These are phyloP conservation scores for Candolleomyces aberdarensis DNA, from an alignment of 768 basidiomycete species.

Conservation along the genomic window DNA sequence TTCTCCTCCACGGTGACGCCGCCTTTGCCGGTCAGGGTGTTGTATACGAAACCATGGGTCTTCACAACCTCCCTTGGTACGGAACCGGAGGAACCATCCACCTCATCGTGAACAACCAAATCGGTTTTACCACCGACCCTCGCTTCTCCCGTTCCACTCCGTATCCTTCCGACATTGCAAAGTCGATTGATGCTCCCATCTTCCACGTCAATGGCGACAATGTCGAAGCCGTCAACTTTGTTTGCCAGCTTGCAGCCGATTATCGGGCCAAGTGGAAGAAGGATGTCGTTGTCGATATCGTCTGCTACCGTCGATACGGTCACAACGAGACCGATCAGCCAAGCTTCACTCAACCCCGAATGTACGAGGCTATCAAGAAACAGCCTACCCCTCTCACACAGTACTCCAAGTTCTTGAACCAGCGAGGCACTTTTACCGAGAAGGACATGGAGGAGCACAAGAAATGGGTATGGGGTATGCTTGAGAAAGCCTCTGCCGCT, in stretches of 20 bases:
- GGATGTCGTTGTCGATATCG: slow-evolving; percentile 97
- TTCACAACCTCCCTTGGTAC: slow-evolving; percentile 92
- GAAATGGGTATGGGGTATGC: slow-evolving; percentile 99
- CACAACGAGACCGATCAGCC: slow-evolving; percentile 99
- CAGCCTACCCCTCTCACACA: slow-evolving; percentile 90
- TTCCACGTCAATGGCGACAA: slow-evolving; percentile 99
- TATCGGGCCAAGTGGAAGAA: slow-evolving; percentile 98
- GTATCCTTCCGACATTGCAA: slow-evolving; percentile 97
- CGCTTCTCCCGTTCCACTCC: slow-evolving; percentile 97
- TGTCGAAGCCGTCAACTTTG: slow-evolving; percentile 96
- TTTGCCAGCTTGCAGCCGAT: slow-evolving; percentile 96
- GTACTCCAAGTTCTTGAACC: slow-evolving; percentile 88
- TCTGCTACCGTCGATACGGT: slow-evolving; percentile 98
- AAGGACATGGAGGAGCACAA: slow-evolving; percentile 98
- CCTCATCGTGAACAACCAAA: slow-evolving; percentile 98
- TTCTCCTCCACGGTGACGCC: slow-evolving; percentile 95
- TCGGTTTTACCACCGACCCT: slow-evolving; percentile 98
- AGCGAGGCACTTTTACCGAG: slow-evolving; percentile 91
- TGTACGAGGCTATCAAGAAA: slow-evolving; percentile 96
- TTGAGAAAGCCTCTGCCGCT: slow-evolving; percentile 92
- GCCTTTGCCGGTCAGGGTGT: slow-evolving; percentile 98
- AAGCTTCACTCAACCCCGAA: slow-evolving; percentile 95
- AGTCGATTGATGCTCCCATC: slow-evolving; percentile 96
- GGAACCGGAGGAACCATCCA: slow-evolving; percentile 98
- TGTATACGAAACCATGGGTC: slow-evolving; percentile 99